These are phyloP conservation scores for Phytopythium helicoides DNA, from an alignment of 352 stramenopile species.

Conservation along the genomic window DNA sequence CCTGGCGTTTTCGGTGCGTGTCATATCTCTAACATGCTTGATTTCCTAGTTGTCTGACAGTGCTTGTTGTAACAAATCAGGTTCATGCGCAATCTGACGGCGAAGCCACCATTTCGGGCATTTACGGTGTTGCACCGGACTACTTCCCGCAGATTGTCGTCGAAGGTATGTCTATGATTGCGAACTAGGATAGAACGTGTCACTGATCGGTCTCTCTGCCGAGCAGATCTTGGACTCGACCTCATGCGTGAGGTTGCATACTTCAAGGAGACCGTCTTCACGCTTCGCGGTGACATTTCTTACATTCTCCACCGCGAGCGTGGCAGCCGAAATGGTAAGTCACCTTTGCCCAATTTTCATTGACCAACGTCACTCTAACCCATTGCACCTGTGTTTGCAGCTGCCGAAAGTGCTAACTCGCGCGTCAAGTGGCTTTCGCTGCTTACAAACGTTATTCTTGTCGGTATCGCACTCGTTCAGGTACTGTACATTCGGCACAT, in stretches of 20 bases:
- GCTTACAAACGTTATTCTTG: constrained; percentile 73
- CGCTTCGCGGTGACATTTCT: constrained; percentile 70
- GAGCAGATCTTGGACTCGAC: constrained; percentile 73
- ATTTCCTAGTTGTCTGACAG: no score
- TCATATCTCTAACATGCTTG: no score
- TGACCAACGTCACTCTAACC: constrained; percentile 2
- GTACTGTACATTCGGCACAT: constrained; percentile 84
- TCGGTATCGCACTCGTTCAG: constrained; percentile 75
- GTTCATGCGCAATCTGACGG: constrained; percentile 49
- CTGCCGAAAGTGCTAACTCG: constrained; percentile 70
- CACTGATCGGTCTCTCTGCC: no score
- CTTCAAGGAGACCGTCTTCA: constrained; percentile 82
- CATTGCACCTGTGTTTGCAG: constrained; percentile 22
- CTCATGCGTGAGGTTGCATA: constrained; percentile 79
- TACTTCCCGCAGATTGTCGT: constrained; percentile 81
- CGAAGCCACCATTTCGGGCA: constrained; percentile 52
- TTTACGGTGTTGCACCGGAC: constrained; percentile 53
- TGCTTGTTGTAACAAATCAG: constrained; percentile 10
- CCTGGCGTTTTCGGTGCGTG: constrained; percentile 53
- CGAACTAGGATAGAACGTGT: no score
- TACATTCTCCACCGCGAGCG: constrained; percentile 81
- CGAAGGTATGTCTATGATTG: constrained; percentile 36
- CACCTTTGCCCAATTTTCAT: not conserved
- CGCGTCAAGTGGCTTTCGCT: constrained; percentile 85
- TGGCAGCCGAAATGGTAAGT: constrained; percentile 60